Base-by-base conservation (phyloP, 129 eudicot genomes). In the Pittosporum tobira region DNA sequence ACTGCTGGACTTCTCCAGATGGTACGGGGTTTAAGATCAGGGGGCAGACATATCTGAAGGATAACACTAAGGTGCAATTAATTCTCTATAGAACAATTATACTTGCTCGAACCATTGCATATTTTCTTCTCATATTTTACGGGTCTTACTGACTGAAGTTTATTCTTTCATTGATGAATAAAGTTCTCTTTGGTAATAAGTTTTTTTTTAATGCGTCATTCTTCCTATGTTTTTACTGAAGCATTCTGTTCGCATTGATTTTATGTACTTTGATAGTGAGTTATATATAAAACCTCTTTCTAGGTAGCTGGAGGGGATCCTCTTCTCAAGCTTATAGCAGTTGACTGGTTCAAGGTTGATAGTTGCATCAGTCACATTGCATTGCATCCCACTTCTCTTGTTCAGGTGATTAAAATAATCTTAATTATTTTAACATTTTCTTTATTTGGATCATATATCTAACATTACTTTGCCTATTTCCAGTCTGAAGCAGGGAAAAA, bases 261-360 rank as follows among this genome's bases (percentile, higher is more conserved):
- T 23, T 55, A 5, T 15, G 16, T n/a, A 19, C 28, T 27, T 38
- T 24, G 16, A 59, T 47, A 13, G 21, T 31, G 5, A 42, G 18
- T 18, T 23, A 15, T 42, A 25, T 47, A 29, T 26, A 26, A n/a
- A n/a, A 28, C 50, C 27, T 55, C 38, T 62, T 52, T 64, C 67
- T 71, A 93, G 99, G 88, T 93, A 50, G 62, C 73, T 6, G 99
- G 91, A 49, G 96, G 96, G 62, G 96, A 79, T 57, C 99, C 99
- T 44, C 96, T 93, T 74, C 68, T 93, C 20, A 87, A 87, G 87
- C 91, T 93, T 46, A 71, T 93, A 59, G 96, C 94, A 6, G 99
- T 93, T 66, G 99, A 93, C 75, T 93, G 99, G 99, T 80, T 74
- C 77, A 87, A 81, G 78, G 73, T 78, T 31, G 99, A 93, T 29